Evolutionary conservation across 805 yeast genomes (phyloP).

Genomic region (Zygosaccharomyces kombuchaensis): DNA sequence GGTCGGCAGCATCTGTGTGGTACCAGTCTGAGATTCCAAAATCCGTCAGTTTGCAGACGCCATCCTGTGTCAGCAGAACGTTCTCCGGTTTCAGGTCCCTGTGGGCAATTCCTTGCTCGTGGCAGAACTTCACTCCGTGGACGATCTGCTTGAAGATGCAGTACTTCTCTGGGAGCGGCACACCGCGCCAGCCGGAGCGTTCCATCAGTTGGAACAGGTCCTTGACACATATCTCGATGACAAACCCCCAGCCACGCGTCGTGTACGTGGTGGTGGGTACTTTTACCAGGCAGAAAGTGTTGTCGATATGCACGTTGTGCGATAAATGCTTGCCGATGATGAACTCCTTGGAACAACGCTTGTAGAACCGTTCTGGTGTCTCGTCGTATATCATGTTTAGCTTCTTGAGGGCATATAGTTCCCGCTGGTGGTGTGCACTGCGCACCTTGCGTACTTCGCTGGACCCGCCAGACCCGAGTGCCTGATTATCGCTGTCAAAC

Average conservation of each 20-base stretch:
- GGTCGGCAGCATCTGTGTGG: conserved; percentile 49
- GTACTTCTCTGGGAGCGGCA: conserved; percentile 48
- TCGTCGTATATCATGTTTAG: conserved; percentile 59
- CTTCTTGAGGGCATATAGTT: conserved; percentile 60
- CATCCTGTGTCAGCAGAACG: conserved; percentile 53
- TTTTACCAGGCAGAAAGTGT: conserved; percentile 50
- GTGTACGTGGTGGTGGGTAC: conserved; percentile 52
- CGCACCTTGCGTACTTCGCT: conserved; percentile 55
- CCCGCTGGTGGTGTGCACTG: conserved; percentile 35
- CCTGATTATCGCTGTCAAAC: conserved; percentile 41
- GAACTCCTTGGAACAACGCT: conserved; percentile 60
- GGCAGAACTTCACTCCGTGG: conserved; percentile 58
- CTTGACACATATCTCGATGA: conserved; percentile 61
- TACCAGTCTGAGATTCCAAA: conserved; percentile 72
- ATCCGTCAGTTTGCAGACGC: conserved; percentile 65
- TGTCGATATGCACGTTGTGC: conserved; percentile 57
- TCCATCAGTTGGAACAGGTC: conserved; percentile 56
- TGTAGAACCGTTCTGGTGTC: conserved; percentile 58
- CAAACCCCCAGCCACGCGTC: conserved; percentile 72
- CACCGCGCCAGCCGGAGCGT: conserved; percentile 56
- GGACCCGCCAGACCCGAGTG: conserved; percentile 70
- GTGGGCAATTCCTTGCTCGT: conserved; percentile 64
- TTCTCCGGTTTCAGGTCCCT: conserved; percentile 76
- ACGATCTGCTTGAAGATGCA: conserved; percentile 68
- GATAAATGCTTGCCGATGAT: conserved; percentile 52